phyloP scores from a whole-genome alignment of 169 alveolate genomes.

The Plasmodium knowlesi region DNA sequence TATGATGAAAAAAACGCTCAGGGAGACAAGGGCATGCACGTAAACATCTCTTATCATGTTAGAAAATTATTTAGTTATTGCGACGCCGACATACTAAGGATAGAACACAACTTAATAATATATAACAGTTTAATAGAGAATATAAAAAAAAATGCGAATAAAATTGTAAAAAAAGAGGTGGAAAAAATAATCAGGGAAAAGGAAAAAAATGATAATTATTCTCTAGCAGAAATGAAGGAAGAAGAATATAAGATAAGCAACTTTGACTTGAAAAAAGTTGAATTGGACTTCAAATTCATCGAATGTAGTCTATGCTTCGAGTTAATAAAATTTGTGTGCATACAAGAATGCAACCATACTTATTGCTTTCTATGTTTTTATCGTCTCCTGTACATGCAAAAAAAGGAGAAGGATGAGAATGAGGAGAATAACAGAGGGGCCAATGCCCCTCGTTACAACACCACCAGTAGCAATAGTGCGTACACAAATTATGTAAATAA shows the following conservation, averaged over 20 bases:
- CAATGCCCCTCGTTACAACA: neutral
- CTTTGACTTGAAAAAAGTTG: constrained; percentile 66
- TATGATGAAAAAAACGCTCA: constrained; percentile 31
- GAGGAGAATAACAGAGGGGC: neutral
- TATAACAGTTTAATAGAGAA: constrained; percentile 71
- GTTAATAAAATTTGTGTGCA: constrained; percentile 62
- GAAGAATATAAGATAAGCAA: constrained; percentile 41
- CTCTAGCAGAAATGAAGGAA: constrained; percentile 35
- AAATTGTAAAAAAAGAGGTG: constrained; percentile 60
- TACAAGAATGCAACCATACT: constrained; percentile 75
- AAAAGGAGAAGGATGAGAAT: constrained; percentile 39
- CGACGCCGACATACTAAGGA: constrained; percentile 65
- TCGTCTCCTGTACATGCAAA: constrained; percentile 67
- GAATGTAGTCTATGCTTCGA: constrained; percentile 75
- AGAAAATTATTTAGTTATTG: constrained; percentile 71
- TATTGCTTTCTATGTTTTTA: constrained; percentile 72
- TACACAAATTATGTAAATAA: neutral
- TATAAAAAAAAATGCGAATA: constrained; percentile 73
- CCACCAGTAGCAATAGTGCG: neutral
- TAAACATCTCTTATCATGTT: constrained; percentile 54
- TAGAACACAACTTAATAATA: constrained; percentile 63
- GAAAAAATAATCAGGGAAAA: constrained; percentile 72
- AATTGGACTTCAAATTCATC: constrained; percentile 62
- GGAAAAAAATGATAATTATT: constrained; percentile 26
- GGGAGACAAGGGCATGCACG: constrained; percentile 15